These are phyloP conservation scores for Gigaspora rosea DNA, from an alignment of 192 early-diverging fungal genomes.

Conservation along the genomic window DNA sequence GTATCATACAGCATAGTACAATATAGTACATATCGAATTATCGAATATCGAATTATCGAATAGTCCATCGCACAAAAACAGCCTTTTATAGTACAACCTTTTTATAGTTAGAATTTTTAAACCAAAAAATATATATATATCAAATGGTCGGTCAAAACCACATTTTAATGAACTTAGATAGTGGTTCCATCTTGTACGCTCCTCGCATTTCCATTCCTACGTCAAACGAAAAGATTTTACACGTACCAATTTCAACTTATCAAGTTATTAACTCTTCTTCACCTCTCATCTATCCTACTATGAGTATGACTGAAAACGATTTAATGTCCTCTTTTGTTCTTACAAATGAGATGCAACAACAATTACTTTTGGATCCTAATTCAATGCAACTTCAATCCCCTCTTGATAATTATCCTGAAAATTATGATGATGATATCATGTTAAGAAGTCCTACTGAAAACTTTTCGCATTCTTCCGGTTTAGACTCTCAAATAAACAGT, in stretches of 20 bases:
- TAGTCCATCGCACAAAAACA: too few relatives aligned
- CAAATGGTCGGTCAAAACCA: conserved; percentile 25
- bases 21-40: too few relatives aligned
- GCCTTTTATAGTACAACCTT: too few relatives aligned
- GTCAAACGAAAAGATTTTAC: conserved; percentile 16
- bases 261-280: not conserved
- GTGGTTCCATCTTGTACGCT: conserved; percentile 5
- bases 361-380: conserved; percentile 4
- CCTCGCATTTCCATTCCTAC: not conserved
- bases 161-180: conserved; percentile 19
- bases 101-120: too few relatives aligned
- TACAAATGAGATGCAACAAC: not conserved
- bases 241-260: conserved; percentile 17
- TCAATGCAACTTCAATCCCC: not conserved
- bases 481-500: conserved; percentile 20
- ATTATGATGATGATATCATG: conserved; percentile 18
- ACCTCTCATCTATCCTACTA: not conserved
- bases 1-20: too few relatives aligned
- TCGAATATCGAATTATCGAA: too few relatives aligned
- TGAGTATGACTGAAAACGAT: conserved; percentile 26
- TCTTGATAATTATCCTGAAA: not conserved
- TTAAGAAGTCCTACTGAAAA: conserved; percentile 22
- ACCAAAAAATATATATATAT: not conserved
- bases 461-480: not conserved
- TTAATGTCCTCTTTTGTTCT: conserved; percentile 18